Base-by-base conservation (phyloP, 192 early-diverging fungal species). In the Backusella circina region DNA sequence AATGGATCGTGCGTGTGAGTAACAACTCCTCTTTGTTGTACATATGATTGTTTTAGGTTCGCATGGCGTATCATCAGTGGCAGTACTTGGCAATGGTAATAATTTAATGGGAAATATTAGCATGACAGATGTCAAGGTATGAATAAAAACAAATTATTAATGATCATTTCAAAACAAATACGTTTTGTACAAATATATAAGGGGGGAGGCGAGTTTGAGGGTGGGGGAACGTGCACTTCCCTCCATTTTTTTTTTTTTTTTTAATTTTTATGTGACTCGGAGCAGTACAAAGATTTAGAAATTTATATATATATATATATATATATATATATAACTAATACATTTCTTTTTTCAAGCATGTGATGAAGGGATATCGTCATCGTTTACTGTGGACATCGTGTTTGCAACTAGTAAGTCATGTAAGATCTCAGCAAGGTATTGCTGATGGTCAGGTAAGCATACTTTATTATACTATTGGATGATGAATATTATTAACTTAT, bases 81-180 rank as follows among this genome's bases (percentile, higher is more conserved):
- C 88, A 15, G 84, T 92, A 2, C 69, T 92, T 31, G 82, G 85
- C 70, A 67, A 70, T 36, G 81, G 75, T 50, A 88, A 88, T 7
- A 74, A 83, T 23, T 74, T 92, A 6, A 41, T 90, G 8, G 91
- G 89, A 15, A 91, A 90, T 75, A 84, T 92, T 44, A 90, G 89
- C 70, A 88, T 92, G 85, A 86, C 89, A 5, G 91, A 92, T 80
- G 84, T 92, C 76, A 91, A 91, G 77, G 86, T 86, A 80, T n/a
- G 65, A 33, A 35, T 8, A 21, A n/a, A 33, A 67, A 35, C 33
- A 33, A 33, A 67, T 16, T 9, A 35, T 67, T 8, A 61, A 54
- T 54, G 51, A 54, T 2, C 23, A 61, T 61, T 10, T 67, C 65
- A 35, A 67, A 67, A 33, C 30, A 67, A 67, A 33, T 33, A 67